These are phyloP conservation scores for Metarhizium album DNA, from an alignment of 2,329 filamentous ascomycete species.

Conservation along the genomic window DNA sequence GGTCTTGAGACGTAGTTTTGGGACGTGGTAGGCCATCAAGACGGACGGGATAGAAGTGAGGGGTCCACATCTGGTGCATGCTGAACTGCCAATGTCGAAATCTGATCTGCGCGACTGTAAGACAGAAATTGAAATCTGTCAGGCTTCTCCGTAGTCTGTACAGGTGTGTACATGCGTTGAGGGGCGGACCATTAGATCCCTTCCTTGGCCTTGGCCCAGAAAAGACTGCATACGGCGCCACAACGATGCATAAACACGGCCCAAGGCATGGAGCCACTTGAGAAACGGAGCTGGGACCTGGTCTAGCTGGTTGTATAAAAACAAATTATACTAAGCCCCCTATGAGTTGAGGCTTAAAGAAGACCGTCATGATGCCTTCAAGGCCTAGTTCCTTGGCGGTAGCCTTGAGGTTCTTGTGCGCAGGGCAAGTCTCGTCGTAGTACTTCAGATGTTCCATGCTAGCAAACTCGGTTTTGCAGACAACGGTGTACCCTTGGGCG, in stretches of 20 bases:
- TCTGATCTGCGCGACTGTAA: too few species aligned
- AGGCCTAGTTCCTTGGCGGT: constrained; percentile 21
- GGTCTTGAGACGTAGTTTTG: background rate
- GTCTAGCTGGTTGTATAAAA: background rate
- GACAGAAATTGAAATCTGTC: too few species aligned
- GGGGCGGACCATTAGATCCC: too few species aligned
- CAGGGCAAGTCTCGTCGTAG: constrained; percentile 48
- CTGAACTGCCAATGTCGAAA: too few species aligned
- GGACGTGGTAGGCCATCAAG: background rate
- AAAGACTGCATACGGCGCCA: too few species aligned
- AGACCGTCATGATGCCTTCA: constrained; percentile 29
- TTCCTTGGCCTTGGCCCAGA: too few species aligned
- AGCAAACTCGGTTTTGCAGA: constrained; percentile 52
- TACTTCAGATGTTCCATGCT: constrained; percentile 58
- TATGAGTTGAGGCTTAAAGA: constrained; percentile 25
- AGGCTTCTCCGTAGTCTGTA: too few species aligned
- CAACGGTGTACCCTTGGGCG: constrained; percentile 54
- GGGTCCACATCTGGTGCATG: background rate
- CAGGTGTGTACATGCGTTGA: too few species aligned
- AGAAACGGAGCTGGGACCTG: background rate
- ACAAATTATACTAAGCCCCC: constrained; percentile 9
- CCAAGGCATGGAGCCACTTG: background rate
- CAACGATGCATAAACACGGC: background rate
- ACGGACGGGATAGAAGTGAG: background rate
- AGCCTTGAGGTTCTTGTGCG: constrained; percentile 31